Evolutionary conservation across 1,284 basidiomycete species (phyloP), one percentile per base, ranked within the genome.

Genomic region (Athelia psychrophila): DNA sequence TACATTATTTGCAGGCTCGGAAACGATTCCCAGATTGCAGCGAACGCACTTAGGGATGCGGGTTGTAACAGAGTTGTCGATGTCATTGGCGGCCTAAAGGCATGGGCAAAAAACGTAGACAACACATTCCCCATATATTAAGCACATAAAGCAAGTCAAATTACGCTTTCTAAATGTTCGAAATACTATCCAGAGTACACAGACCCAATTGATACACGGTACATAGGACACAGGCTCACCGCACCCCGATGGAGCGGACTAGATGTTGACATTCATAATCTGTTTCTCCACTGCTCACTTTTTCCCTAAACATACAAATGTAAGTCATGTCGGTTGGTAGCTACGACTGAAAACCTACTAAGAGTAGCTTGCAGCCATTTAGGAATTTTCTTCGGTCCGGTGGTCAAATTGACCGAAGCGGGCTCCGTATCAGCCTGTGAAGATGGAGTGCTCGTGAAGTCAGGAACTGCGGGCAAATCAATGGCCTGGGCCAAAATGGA

Each of bases 11-110:
- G 95, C 68, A 79, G 93, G 20, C 75, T 94, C 19, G 95, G 96
- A 1, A 98, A 98, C 64, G 96, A 98, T 67, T 97, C 94, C 0
- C 89, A 93, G 62, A 77, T 94, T 35, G 95, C 93, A 25, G 92
- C 86, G 0, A 75, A 83, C 18, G 83, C 84, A 1, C 63, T 96
- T 30, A 74, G 78, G 59, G 69, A 60, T 22, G 57, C 63, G 18
- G 57, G 60, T 33, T 45, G 54, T 3, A 59, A 47, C n/a, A 62
- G 72, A 19, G 69, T 91, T 16, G 79, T 74, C 56, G 93, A 95
- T 65, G 75, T 95, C 2, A 71, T 88, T 1, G 93, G 92, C 9
- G 93, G 93, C 0, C 67, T 96, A 33, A 72, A 75, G 56, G 88
- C 88, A 24, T 95, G 93, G 93, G 75, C 85, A 33, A 74, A 67